Base-by-base conservation (phyloP, 352 stramenopile species). In the Globisporangium canariense region DNA sequence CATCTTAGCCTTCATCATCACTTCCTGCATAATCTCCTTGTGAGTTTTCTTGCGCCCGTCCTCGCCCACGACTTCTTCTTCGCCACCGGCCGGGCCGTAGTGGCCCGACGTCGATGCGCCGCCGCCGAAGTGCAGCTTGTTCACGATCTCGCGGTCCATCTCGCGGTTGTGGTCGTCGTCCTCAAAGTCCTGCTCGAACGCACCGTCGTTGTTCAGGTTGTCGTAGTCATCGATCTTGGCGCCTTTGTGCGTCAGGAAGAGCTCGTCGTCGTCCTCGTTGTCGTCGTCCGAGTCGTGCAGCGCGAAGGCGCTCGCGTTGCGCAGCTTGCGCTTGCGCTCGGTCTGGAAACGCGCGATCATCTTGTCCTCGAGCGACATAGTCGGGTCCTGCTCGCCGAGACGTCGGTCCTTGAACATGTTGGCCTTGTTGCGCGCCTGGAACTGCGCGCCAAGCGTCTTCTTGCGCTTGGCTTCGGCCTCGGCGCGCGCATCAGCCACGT, bases 1-100 rank as follows among this genome's bases (percentile, higher is more conserved):
- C 74, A 96, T 74, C 73, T 97, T 97, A 22, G 81, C 81, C 76
- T 97, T 97, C 70, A 93, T 80, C 81, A 97, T 96, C 13, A 97
- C 88, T 61, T 97, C 89, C 57, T 96, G 81, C 84, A 96, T 96
- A 59, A 94, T 91, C 71, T 96, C 86, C 62, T 96, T 90, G 58
- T 94, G 83, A 20, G 80, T 90, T 69, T 96, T 94, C 56, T 91
- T 88, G 63, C 78, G 72, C 0, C 65, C 74, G 36, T 77, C 76
- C 41, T 59, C 51, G 1, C 41, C 68, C 4, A 64, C 14, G 3
- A 16, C 51, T 22, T 74, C 68, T 0, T 55, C 55, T 3, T 56
- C 69, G 25, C 71, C 64, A 0, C 22, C 69, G 10, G 57, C 46
- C 0, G 45, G 60, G 9, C 60, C 60, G 40, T 66, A 66, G 51